Percentiles rank a stretch among this genome's conserved stretches.
Conservation (phyloP, 1,139 yeast genomes). For the Debaryomyces coudertii region DNA sequence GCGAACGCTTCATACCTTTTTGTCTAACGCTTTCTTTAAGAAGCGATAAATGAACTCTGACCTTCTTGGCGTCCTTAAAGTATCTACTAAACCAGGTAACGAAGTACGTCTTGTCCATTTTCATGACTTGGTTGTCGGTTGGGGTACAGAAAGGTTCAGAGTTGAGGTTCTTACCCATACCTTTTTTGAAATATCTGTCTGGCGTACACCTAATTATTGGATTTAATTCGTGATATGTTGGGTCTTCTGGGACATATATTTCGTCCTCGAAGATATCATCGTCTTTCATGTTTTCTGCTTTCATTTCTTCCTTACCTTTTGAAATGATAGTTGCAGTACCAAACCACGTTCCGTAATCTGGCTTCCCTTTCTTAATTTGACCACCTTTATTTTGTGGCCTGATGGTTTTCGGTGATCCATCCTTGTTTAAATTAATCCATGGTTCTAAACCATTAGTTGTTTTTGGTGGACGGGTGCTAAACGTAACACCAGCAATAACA, state of each 20-base stretch:
- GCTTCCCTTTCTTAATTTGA: constrained; percentile 61
- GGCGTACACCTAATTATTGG: constrained; percentile 89
- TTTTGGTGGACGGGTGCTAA: constrained; percentile 69
- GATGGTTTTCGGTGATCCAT: constrained; percentile 82
- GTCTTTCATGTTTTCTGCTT: constrained; percentile 71
- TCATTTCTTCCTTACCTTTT: constrained; percentile 58
- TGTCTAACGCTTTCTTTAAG: constrained; percentile 57
- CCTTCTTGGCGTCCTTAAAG: constrained; percentile 56
- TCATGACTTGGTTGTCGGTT: constrained; percentile 56
- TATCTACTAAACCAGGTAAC: constrained; percentile 79
- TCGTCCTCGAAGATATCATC: constrained; percentile 61
- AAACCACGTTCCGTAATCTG: constrained; percentile 78
- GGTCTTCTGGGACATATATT: constrained; percentile 62
- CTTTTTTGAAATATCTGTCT: constrained; percentile 65
- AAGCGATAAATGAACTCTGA: constrained; percentile 67
- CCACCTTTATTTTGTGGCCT: constrained; percentile 76
- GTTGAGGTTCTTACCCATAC: constrained; percentile 53
- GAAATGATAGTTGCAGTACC: constrained; percentile 65
- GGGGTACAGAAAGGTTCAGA: constrained; percentile 88
- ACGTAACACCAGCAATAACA: constrained; percentile 79
- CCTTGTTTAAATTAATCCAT: constrained; percentile 79
- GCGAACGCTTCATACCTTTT: constrained; percentile 54
- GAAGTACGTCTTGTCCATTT: constrained; percentile 67
- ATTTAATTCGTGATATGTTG: constrained; percentile 65
- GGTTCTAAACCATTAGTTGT: constrained; percentile 71